Base-by-base conservation (phyloP, 768 basidiomycete genomes). In the Clitopilus passeckerianus region DNA sequence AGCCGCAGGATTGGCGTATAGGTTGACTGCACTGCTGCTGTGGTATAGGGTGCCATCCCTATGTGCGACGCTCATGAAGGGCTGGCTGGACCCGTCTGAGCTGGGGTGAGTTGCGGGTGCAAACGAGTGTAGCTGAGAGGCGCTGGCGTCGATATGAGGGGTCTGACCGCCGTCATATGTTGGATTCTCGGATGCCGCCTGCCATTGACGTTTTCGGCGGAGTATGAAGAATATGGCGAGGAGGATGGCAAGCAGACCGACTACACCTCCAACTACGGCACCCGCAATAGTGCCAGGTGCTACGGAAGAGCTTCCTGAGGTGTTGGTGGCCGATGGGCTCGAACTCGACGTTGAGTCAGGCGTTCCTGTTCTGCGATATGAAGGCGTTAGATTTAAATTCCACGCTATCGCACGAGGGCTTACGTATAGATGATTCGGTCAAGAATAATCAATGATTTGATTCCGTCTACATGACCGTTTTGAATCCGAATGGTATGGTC, bases 391-490 rank as follows among this genome's bases (percentile, higher is more conserved):
- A 14, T 41, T n/a, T 41, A n/a, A 41, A n/a, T 14, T 41, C 37
- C 10, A 9, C 12, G 10, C 5, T 5, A n/a, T 41, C 37, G 14
- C 37, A 30, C 10, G n/a, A 16, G n/a, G n/a, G 59, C 70, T 24
- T 54, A 75, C 74, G 71, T 67, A 62, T 77, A 78, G 4, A 75
- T 63, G 57, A 77, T 68, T 18, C 66, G 63, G 63, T 78, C 77
- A 10, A 79, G 58, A 20, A 75, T 56, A 0, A 70, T 46, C 6
- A 73, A 56, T 0, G 74, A 69, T 34, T 64, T 63, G 23, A 53
- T 57, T 7, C 67, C 72, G 34, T 63, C 61, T 27, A 57, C 56
- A 27, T 68, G 61, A 1, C 74, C 73, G 53, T 71, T 74, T 46
- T 65, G 64, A 2, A 76, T 57, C 0, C 57, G 61, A n/a, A 76